Evolutionary conservation across 108 stramenopile species (phyloP), one percentile per base, ranked within the genome.

Genomic region (Aurantiochytrium sp.): DNA sequence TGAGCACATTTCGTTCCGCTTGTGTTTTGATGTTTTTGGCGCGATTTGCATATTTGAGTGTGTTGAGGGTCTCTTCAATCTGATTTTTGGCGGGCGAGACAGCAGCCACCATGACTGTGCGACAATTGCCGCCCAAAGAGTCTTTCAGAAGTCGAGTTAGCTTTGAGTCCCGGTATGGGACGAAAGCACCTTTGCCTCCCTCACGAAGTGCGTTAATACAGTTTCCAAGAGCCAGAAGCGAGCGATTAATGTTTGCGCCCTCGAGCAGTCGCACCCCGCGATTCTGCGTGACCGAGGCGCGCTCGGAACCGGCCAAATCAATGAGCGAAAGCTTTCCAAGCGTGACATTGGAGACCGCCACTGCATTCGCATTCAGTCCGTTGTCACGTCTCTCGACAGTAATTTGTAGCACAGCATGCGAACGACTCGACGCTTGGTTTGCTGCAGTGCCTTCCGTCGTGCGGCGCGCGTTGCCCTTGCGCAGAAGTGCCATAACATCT

Each of bases 121-220:
- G 96, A 91, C 97, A 97, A 89, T 99, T 99, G 23, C 99, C 99
- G 19, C 98, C 90, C 28, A 87, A 59, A 18, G 55, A 25, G 58
- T 87, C 83, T 51, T 95, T 93, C 10, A 97, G 92, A 64, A 97
- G 89, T n/a, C 96, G 89, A 5, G 97, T 92, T 59, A 98, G 93
- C 92, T 98, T 98, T 49, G 95, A 96, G 92, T 99, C 99, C 4
- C 99, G 95, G 91, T 98, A 99, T 0, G 98, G 98, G 0, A 98
- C 97, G 91, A 96, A 96, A 59, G 94, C 93, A 44, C 95, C 95
- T 57, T 90, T 92, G 89, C 95, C 93, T 64, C 89, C 93, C 72
- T 93, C 92, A 4, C 96, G 95, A 5, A 99, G 90, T 1, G 98
- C 97, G 53, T 97, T 97, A 90, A 99, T 98, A 59, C 97, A 97